Evolutionary conservation across 2,329 filamentous ascomycete genomes (phyloP).

Genomic region (Pseudogymnoascus sp.): DNA sequence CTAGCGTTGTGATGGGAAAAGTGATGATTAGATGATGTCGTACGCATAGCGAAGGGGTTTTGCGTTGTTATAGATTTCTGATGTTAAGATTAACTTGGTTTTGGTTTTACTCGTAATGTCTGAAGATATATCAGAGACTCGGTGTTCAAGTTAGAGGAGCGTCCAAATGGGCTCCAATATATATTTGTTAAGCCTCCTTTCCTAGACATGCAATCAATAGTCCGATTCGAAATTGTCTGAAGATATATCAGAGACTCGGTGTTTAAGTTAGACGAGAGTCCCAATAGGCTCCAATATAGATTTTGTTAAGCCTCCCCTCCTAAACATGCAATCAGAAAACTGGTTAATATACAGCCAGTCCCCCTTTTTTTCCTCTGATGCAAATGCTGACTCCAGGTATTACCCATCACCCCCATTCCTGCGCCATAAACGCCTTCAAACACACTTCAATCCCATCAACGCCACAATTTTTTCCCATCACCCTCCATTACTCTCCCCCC

Average conservation of each 20-base stretch:
- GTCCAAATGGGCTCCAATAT: background rate
- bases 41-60: background rate
- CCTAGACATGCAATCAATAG: background rate
- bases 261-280: background rate
- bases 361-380: background rate
- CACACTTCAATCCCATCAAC: background rate
- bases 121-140: background rate
- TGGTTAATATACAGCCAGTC: background rate
- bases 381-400: background rate
- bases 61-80: slow-evolving; percentile 1
- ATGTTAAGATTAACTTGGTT: background rate
- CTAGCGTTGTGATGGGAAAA: background rate
- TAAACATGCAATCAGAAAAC: background rate
- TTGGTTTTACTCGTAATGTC: background rate
- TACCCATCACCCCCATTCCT: background rate
- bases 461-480: background rate
- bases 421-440: background rate
- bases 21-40: background rate
- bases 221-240: background rate
- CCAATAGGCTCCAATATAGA: background rate
- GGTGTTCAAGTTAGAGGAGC: background rate
- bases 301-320: background rate
- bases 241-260: background rate
- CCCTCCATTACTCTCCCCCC: background rate
- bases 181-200: background rate